Evolutionary conservation across 352 stramenopile genomes (phyloP), one percentile per base, ranked within the genome.

Genomic region (Phytophthora constricta): DNA sequence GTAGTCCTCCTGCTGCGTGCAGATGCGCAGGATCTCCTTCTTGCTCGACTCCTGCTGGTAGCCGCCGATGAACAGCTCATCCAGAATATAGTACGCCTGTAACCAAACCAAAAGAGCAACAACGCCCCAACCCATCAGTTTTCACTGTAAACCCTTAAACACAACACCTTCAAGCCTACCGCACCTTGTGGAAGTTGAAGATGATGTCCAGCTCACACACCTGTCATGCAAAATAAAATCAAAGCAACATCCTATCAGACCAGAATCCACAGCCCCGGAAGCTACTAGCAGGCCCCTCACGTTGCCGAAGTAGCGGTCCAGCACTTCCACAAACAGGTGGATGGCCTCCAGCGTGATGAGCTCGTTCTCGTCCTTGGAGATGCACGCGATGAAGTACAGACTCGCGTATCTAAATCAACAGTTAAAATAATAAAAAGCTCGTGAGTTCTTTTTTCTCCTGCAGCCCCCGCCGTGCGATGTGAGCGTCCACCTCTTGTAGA

Each of bases 111-210:
- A 28, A 52, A 31, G 20, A 64, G 17, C 19, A 56, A 17, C 16
- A 23, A 34, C 7, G 20, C n/a, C n/a, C n/a, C n/a, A 53, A 34
- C 20, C 13, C 16, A 10, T 54, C 17, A 54, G 5, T 42, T 26
- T 16, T 5, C 3, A 28, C 17, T 52, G 22, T n/a, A 37, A 8
- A 16, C 34, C 13, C 34, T 13, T 5, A 49, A 25, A 48, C 4
- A 62, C 14, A 41, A 19, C 14, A 51, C 5, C 11, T 5, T 31
- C n/a, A 59, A 23, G 26, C 20, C 7, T 3, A n/a, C 20, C 27
- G 31, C 59, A 89, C 82, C 87, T 99, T 99, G 85, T 99, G 97
- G 81, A 99, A 99, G 84, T 99, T 99, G 84, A 99, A 99, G 56
- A 99, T 99, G 79, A 99, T 99, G 76, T 99, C 92, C 46, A 98